Evolutionary conservation across 306 rosid species (phyloP).

Genomic region (Vicia sativa): DNA sequence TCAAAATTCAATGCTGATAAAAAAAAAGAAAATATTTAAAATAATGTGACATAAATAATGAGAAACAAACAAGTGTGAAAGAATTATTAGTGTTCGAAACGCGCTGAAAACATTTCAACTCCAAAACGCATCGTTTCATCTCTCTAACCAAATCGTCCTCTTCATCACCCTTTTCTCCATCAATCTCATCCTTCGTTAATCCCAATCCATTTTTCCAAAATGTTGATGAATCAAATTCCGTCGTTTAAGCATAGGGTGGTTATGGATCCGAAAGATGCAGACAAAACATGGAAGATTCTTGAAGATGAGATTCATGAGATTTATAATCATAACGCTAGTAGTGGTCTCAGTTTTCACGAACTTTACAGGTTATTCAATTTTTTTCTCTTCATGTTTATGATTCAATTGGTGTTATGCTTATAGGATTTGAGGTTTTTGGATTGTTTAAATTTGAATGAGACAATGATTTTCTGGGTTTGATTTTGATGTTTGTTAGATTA

Average conservation of each 20-base stretch:
- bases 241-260: slow-evolving; percentile 89
- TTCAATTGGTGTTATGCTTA: too few species aligned
- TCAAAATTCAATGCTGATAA: too few species aligned
- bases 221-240: not conserved
- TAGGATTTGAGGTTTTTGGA: slow-evolving; percentile 23
- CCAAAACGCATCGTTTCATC: slow-evolving; percentile 12
- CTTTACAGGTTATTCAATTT: slow-evolving; percentile 71
- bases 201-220: slow-evolving; percentile 5
- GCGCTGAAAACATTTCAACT: slow-evolving; percentile 43
- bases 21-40: too few species aligned
- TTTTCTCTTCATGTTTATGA: not conserved
- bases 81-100: slow-evolving; percentile 2
- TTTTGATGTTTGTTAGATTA: slow-evolving; percentile 7
- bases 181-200: not conserved
- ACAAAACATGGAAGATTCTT: slow-evolving; percentile 89
- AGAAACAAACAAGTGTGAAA: not conserved
- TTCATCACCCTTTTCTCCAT: slow-evolving; percentile 16
- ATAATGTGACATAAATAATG: too few species aligned
- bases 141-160: not conserved
- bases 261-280: slow-evolving; percentile 93
- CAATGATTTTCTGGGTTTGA: slow-evolving; percentile 6
- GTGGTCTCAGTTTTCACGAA: slow-evolving; percentile 96
- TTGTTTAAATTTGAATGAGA: slow-evolving; percentile 23
- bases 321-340: slow-evolving; percentile 93
- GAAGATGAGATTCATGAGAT: slow-evolving; percentile 94